Base-by-base conservation (phyloP, 768 basidiomycete species). In the Pleurotus eryngii region DNA sequence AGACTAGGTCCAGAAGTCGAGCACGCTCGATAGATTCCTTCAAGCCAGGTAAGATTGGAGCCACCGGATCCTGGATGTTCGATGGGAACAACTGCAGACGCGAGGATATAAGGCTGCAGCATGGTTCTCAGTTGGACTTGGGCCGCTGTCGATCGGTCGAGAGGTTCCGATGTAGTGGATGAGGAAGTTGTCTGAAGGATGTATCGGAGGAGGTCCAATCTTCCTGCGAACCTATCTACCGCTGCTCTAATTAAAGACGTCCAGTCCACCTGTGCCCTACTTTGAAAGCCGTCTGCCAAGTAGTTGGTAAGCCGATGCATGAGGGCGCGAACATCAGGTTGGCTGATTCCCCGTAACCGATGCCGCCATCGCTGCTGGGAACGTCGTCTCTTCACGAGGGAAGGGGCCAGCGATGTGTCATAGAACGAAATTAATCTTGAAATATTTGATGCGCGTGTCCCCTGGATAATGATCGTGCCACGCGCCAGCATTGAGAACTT, bases 391-490 rank as follows among this genome's bases (percentile, higher is more conserved):
- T 57, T 56, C 40, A 68, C 61, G 22, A 74, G 64, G 46, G 71
- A 70, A 2, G 64, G 64, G 7, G 63, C 63, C 6, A 74, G 63
- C 0, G 60, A 47, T 1, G 65, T 61, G 55, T 76, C 72, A 56
- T 72, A 76, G 57, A 75, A 74, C 0, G 75, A 70, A 14, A 75
- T 40, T 11, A 75, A 57, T 8, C 68, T 61, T 4, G 73, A 55
- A 37, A 68, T 60, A 59, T 40, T 62, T 57, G 18, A 75, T 66
- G 8, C 73, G 72, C 11, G 68, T 66, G 20, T 75, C 75, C 22
- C 74, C 74, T 0, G 74, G 69, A 20, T 62, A 66, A 42, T 54
- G 65, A 55, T 72, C 70, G 50, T 74, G 71, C 72, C 72, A 72
- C 26, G 64, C 61, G 7, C 69, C 75, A 14, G 70, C 54, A 43